phyloP scores from a whole-genome alignment of 768 basidiomycete species.

The Pulveroboletus ravenelii region DNA sequence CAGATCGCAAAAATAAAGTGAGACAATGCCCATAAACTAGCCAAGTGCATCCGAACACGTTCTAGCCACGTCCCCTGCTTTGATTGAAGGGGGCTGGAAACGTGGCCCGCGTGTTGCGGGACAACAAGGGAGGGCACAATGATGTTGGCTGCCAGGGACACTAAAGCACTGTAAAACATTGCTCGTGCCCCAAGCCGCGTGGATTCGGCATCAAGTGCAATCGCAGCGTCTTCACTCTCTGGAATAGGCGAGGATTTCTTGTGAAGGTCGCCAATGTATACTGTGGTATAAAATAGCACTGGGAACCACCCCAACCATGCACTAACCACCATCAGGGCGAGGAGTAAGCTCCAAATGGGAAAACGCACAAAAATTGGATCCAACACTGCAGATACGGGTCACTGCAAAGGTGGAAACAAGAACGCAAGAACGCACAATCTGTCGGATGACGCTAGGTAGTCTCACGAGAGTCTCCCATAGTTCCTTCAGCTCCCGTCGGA shows the following conservation, averaged over 20 bases:
- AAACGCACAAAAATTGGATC: slow-evolving; percentile 75
- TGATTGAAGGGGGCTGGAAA: slow-evolving; percentile 15
- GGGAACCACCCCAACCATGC: slow-evolving; percentile 93
- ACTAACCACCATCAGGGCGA: slow-evolving; percentile 33
- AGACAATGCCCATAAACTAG: slow-evolving; percentile 72
- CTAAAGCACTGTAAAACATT: slow-evolving; percentile 69
- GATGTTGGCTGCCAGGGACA: slow-evolving; percentile 65
- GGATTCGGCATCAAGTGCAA: slow-evolving; percentile 55
- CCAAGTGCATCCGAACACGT: slow-evolving; percentile 53
- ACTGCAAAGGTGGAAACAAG: slow-evolving; percentile 5
- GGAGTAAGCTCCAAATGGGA: neutral
- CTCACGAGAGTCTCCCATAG: slow-evolving; percentile 69
- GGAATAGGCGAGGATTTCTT: slow-evolving; percentile 41
- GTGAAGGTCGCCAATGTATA: slow-evolving; percentile 87
- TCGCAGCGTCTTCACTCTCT: slow-evolving; percentile 28
- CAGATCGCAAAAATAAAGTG: slow-evolving; percentile 69
- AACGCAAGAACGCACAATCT: slow-evolving; percentile 56
- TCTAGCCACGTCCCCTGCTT: slow-evolving; percentile 32
- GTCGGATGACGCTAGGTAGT: slow-evolving; percentile 69
- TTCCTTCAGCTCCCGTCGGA: slow-evolving; percentile 46
- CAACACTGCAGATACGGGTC: slow-evolving; percentile 47
- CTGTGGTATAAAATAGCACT: slow-evolving; percentile 78
- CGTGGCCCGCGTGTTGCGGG: slow-evolving; percentile 13
- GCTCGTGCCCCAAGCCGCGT: slow-evolving; percentile 83
- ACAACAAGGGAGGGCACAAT: slow-evolving; percentile 62